Evolutionary conservation across 495 filamentous ascomycete species (phyloP), one percentile per base, ranked within the genome.

Genomic region (Daldinia concentrica): DNA sequence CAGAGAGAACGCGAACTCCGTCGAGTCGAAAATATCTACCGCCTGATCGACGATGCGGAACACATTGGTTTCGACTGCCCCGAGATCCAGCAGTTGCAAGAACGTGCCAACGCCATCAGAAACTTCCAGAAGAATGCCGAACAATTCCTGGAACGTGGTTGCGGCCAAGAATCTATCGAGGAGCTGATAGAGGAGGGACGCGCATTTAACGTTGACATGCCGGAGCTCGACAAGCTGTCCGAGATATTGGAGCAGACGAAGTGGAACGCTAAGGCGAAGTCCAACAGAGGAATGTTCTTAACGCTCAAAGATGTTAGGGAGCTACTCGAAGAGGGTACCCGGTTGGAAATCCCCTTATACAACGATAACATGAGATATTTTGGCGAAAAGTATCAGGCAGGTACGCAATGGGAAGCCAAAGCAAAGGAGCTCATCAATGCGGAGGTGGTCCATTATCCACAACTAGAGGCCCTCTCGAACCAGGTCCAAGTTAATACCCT

Each of bases 1-100:
- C 85, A 91, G 77, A 94, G 97, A 81, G 95, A 98, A 78, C 90
- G 89, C 64, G 94, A 98, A 79, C 86, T 93, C 77, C 92, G 95
- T 74, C 96, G 92, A 80, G 88, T 98, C 69, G 90, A 94, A 69
- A 95, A 97, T 74, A 91, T 99, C 73, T 87, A 91, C 77, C 91
- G 91, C 71, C 86, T 99, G 69, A 88, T 98, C 63, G 84, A 88
- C 73, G 87, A 91, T 69, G 96, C 95, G 66, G 92, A 97, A 76
- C 88, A 90, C 73, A 89, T 98, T 75, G 92, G 91, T 55, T 98
- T 99, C 81, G 94, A 98, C 79, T 95, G 93, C 82, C 90, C 92
- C 55, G 95, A 99, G 83, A 97, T 97, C 78, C 86, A 86, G 50
- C 90, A 91, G 66, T 84, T 99, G 67, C 90, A 90, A 75, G 94